Evolutionary conservation across 768 basidiomycete genomes (phyloP).

Genomic region (Mrakia frigida): DNA sequence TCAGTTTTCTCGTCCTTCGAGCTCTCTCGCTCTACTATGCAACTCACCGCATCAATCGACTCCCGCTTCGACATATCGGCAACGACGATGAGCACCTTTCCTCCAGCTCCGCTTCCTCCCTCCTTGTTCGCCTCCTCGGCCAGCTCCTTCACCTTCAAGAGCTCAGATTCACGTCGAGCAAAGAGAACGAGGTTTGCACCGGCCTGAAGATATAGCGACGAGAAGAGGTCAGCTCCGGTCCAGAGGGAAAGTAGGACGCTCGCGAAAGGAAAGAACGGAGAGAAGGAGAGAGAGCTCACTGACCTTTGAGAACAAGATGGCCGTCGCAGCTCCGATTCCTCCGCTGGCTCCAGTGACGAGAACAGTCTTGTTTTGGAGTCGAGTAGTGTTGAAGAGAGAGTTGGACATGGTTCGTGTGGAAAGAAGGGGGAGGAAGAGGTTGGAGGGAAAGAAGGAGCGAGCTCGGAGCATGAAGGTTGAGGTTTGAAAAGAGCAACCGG

Average conservation of each 20-base stretch:
- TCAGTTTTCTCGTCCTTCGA: too few species aligned
- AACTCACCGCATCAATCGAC: background rate
- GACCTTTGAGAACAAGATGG: conserved; percentile 31
- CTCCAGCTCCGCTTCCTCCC: background rate
- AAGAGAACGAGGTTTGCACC: conserved; percentile 30
- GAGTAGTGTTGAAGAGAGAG: conserved; percentile 26
- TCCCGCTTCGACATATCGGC: background rate
- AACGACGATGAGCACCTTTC: background rate
- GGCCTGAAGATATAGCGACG: background rate
- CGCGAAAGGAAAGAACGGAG: too few species aligned
- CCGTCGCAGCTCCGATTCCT: conserved; percentile 30
- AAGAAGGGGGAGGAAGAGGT: background rate
- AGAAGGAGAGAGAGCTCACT: background rate
- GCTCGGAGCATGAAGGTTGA: background rate
- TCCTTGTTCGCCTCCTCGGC: conserved; percentile 8
- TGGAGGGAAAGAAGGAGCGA: background rate
- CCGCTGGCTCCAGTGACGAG: conserved; percentile 31
- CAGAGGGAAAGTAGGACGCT: background rate
- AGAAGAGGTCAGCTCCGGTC: too few species aligned
- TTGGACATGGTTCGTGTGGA: background rate
- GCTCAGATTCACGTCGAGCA: conserved; percentile 23
- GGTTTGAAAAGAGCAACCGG: background rate
- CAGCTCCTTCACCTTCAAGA: conserved; percentile 11
- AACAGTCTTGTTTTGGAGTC: conserved; percentile 29
- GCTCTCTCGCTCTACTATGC: background rate